These are phyloP conservation scores for Holtermanniella nyarrowii DNA, from an alignment of 768 basidiomycete genomes.

Conservation along the genomic window DNA sequence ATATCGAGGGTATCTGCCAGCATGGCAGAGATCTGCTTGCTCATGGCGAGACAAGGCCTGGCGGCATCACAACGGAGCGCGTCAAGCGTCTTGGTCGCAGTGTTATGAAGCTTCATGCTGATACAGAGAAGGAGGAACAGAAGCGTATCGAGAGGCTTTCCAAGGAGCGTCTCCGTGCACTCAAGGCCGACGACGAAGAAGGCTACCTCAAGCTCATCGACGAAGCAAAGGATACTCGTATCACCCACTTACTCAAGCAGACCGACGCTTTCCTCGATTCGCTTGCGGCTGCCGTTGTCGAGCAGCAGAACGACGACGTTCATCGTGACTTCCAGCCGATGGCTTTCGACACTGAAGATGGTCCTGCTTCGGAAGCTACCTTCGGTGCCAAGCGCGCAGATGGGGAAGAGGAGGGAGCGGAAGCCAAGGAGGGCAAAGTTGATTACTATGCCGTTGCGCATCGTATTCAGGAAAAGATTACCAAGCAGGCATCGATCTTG, in stretches of 20 bases:
- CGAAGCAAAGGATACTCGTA: slow-evolving; percentile 96
- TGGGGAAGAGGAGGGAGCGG: slow-evolving; percentile 48
- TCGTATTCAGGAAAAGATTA: slow-evolving; percentile 73
- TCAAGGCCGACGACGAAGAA: slow-evolving; percentile 97
- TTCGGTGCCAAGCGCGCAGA: slow-evolving; percentile 69
- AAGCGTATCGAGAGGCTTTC: slow-evolving; percentile 88
- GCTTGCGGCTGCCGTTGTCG: slow-evolving; percentile 81
- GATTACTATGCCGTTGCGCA: slow-evolving; percentile 98
- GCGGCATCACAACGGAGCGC: slow-evolving; percentile 54
- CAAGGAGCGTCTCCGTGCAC: slow-evolving; percentile 94
- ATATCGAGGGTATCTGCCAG: slow-evolving; percentile 70
- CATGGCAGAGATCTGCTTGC: slow-evolving; percentile 67
- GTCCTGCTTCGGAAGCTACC: slow-evolving; percentile 70
- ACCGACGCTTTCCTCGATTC: slow-evolving; percentile 93
- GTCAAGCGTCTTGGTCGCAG: slow-evolving; percentile 57
- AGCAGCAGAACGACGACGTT: slow-evolving; percentile 69
- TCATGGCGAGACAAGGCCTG: slow-evolving; percentile 48
- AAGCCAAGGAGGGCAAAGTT: slow-evolving; percentile 60
- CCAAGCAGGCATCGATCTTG: slow-evolving; percentile 49
- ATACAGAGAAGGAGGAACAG: slow-evolving; percentile 96
- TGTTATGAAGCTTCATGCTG: slow-evolving; percentile 70
- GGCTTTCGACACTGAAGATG: slow-evolving; percentile 54
- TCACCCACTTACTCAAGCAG: slow-evolving; percentile 87
- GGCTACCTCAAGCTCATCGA: slow-evolving; percentile 99
- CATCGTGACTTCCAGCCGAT: slow-evolving; percentile 39